A percentile compares a stretch with the other conserved stretches of the same genome.
phyloP scores from a whole-genome alignment of 371 early-diverging fungal genomes.

The Lichtheimia ramosa region DNA sequence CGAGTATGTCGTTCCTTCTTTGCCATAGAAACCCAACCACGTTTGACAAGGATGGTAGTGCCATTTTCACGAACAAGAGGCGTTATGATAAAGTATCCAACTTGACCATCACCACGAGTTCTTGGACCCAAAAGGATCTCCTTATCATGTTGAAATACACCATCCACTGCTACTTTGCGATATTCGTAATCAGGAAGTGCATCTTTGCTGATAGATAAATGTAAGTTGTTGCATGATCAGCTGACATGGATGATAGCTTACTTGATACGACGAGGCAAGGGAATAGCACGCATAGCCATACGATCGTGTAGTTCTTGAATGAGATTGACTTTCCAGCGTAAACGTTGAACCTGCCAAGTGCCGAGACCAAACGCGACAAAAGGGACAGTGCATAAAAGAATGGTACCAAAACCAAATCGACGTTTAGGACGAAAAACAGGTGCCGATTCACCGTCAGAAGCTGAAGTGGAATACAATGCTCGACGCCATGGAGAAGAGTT shows the following conservation, averaged over 20 bases:
- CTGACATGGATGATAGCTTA: conserved; percentile 19
- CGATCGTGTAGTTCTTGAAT: conserved; percentile 73
- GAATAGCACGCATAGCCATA: conserved; percentile 64
- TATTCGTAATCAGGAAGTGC: conserved; percentile 70
- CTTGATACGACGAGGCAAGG: conserved; percentile 70
- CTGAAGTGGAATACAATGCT: conserved; percentile 1
- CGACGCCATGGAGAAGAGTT: conserved; percentile 5
- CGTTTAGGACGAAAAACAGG: conserved; percentile 19
- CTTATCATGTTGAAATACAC: conserved; percentile 69
- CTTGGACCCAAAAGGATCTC: conserved; percentile 84
- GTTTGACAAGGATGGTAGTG: conserved; percentile 74
- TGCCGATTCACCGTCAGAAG: not conserved
- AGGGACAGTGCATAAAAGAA: conserved; percentile 64
- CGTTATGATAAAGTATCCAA: conserved; percentile 82
- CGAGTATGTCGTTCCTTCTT: conserved; percentile 59
- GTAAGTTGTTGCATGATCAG: not conserved
- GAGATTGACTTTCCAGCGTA: conserved; percentile 86
- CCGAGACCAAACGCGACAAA: conserved; percentile 83
- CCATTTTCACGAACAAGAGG: conserved; percentile 83
- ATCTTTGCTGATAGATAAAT: conserved; percentile 30
- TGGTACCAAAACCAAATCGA: conserved; percentile 41
- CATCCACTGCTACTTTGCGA: conserved; percentile 68
- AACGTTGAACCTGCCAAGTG: conserved; percentile 89
- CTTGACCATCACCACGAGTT: conserved; percentile 69
- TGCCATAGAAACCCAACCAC: conserved; percentile 87